Base-by-base conservation (phyloP, 306 rosid species). In the Pyrus betulifolia region DNA sequence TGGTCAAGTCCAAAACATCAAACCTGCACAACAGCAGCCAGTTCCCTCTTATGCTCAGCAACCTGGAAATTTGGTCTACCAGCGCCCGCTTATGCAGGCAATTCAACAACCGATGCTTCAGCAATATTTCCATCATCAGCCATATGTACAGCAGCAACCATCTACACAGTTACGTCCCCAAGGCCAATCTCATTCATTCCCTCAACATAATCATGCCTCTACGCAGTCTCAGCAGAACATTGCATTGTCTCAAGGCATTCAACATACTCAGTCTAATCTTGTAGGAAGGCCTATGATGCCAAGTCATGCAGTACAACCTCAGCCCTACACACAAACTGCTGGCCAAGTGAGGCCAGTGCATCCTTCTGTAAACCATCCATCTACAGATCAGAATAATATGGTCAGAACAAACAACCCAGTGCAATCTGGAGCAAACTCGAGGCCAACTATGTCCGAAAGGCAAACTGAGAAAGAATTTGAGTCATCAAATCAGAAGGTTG, bases 241-340 rank as follows among this genome's bases (percentile, higher is more conserved):
- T 79, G 82, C 83, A 67, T 76, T 75, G 51, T 78, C 87, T 69
- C 89, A 84, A 74, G 88, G 63, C 68, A 27, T 79, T 77, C 93
- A 83, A 51, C 88, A 77, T 35, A 77, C 40, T 78, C 89, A 81
- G 58, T 74, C 97, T 70, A 91, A 84, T 87, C 80, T 82, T 58
- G 86, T 72, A 1, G 97, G 92, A 74, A 87, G 89, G 82, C 87
- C 87, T 69, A 30, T 79, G 80, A 35, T 83, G 76, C 89, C 87
- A 66, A 85, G 78, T 85, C 92, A 85, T 61, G 87, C 86, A 60
- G 79, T 83, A 40, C 90, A 82, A 33, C 61, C 82, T 57, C 94
- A 82, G 77, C 86, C 93, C 49, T 83, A 80, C 76, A 69, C 83
- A 51, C 97, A 91, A 76, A 63, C 89, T 79, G 73, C 82, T 69